Percentiles rank a stretch among this genome's conserved stretches.
Evolutionary conservation across 345 rosid species (phyloP).

Genomic region (Clarkia xantiana): DNA sequence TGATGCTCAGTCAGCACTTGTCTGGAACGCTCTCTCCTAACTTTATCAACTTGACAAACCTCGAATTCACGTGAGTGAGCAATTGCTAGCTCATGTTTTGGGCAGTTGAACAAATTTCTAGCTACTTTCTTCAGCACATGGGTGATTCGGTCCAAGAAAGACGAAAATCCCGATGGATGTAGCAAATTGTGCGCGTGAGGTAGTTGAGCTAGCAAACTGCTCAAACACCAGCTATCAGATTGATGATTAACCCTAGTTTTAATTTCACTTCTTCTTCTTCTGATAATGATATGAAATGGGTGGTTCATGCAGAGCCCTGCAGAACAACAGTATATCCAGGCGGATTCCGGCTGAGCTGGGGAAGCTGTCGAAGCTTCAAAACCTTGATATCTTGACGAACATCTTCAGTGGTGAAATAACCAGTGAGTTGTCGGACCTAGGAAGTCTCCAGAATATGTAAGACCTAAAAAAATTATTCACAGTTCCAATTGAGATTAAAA

Average conservation of each 20-base stretch:
- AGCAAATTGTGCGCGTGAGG: too few relatives aligned
- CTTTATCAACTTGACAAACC: slow-evolving; percentile 67
- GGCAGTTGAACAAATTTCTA: too few relatives aligned
- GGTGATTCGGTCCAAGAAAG: too few relatives aligned
- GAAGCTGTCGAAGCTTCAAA: slow-evolving; percentile 50
- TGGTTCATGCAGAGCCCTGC: slow-evolving; percentile 56
- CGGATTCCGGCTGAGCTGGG: slow-evolving; percentile 60
- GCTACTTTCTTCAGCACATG: too few relatives aligned
- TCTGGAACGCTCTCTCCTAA: slow-evolving; percentile 61
- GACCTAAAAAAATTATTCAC: slow-evolving; percentile 4
- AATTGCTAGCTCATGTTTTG: too few relatives aligned
- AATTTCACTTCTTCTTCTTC: too few relatives aligned
- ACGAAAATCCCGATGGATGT: too few relatives aligned
- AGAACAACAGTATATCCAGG: slow-evolving; percentile 73
- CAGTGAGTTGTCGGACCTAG: slow-evolving; percentile 29
- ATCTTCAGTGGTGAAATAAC: slow-evolving; percentile 60
- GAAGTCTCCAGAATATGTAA: slow-evolving; percentile 63
- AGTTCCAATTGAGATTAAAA: slow-evolving; percentile 1
- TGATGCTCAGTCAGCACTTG: slow-evolving; percentile 60
- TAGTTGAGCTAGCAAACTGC: too few relatives aligned
- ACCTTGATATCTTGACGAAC: slow-evolving; percentile 78
- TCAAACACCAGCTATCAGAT: too few relatives aligned
- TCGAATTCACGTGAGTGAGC: slow-evolving; percentile 57
- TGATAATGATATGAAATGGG: slow-evolving; percentile 1
- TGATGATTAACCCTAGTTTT: too few relatives aligned